Base-by-base conservation (phyloP, 495 filamentous ascomycete species). In the Aspergillus egyptiacus region DNA sequence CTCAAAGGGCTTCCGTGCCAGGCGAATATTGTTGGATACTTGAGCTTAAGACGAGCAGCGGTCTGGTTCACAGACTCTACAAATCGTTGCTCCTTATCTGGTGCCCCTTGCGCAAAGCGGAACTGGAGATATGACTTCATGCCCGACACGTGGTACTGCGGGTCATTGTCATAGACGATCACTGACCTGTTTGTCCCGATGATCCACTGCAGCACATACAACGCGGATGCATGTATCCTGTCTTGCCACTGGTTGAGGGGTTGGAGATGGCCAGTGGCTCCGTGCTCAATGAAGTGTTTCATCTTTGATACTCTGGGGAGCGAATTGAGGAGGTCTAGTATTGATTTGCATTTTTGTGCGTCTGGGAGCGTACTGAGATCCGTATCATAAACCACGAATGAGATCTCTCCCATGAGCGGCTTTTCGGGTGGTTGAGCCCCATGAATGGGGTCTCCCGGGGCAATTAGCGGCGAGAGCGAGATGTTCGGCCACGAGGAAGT, bases 1-100 rank as follows among this genome's bases (percentile, higher is more conserved):
- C 51, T 31, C 2, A 95, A 49, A 0, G 68, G 63, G 56, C 88
- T 94, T 3, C 91, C 91, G 62, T 93, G 88, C 77, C 83, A 95
- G 2, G 86, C 87, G 60, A 91, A 91, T 2, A 94, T 56, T 0
- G 89, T 89, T 0, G 88, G 85, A 53, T 82, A 65, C 19, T 59
- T 56, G 7, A 51, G 33, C 6, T 70, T 65, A 11, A 72, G 52
- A 1, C 64, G 59, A 10, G 57, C 44, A 0, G 72, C 63, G 2
- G 76, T 64, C 4, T 72, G 60, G 18, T 75, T 69, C 0, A 95
- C 74, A 5, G 82, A 78, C 19, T 78, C 60, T 3, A 83, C 65
- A 60, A 97, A 96, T n/a, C 80, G 76, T 31, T 84, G 72, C 58
- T 97, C 91, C 59, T 91, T 95, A 61, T 95, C 91, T 1, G 88